These are phyloP conservation scores for Aspergillus sp. DNA, from an alignment of 2,329 filamentous ascomycete species.

Conservation along the genomic window DNA sequence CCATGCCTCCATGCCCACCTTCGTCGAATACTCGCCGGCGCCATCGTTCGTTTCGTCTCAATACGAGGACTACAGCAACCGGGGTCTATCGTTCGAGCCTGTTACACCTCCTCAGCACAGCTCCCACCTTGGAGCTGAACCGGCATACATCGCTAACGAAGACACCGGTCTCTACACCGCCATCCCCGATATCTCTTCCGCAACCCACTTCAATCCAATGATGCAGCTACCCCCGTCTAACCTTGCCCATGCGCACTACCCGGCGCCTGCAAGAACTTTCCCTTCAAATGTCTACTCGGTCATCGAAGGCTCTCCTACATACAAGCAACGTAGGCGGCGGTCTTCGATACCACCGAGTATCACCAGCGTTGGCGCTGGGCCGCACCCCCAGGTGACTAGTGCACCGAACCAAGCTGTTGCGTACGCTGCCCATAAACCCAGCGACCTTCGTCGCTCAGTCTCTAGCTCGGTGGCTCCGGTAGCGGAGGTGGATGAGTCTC, in stretches of 20 bases:
- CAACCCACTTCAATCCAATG: slow-evolving; percentile 79
- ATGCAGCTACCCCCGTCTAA: slow-evolving; percentile 88
- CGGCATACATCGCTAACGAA: slow-evolving; percentile 96
- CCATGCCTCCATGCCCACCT: slow-evolving; percentile 97
- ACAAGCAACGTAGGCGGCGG: slow-evolving; percentile 92
- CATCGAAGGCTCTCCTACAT: slow-evolving; percentile 96
- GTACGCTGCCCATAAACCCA: slow-evolving; percentile 73
- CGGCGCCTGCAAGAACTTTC: slow-evolving; percentile 65
- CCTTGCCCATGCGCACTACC: slow-evolving; percentile 76
- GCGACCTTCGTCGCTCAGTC: slow-evolving; percentile 86
- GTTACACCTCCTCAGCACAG: slow-evolving; percentile 93
- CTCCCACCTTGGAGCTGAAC: slow-evolving; percentile 77
- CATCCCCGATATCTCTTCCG: slow-evolving; percentile 80
- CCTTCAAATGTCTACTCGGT: slow-evolving; percentile 88
- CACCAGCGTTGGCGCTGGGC: slow-evolving; percentile 64
- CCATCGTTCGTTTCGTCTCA: slow-evolving; percentile 98
- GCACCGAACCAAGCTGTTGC: slow-evolving; percentile 43
- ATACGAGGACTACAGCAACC: slow-evolving; percentile 96
- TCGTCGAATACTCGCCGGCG: slow-evolving; percentile 96
- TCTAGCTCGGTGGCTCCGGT: slow-evolving; percentile 83
- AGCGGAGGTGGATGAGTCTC: slow-evolving; percentile 75
- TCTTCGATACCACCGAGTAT: slow-evolving; percentile 87
- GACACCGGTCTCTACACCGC: slow-evolving; percentile 94
- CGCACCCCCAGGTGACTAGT: slow-evolving; percentile 48
- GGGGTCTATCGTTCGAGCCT: slow-evolving; percentile 93